Evolutionary conservation across 495 filamentous ascomycete genomes (phyloP), one percentile per base, ranked within the genome.

Genomic region (Durotheca rogersii): DNA sequence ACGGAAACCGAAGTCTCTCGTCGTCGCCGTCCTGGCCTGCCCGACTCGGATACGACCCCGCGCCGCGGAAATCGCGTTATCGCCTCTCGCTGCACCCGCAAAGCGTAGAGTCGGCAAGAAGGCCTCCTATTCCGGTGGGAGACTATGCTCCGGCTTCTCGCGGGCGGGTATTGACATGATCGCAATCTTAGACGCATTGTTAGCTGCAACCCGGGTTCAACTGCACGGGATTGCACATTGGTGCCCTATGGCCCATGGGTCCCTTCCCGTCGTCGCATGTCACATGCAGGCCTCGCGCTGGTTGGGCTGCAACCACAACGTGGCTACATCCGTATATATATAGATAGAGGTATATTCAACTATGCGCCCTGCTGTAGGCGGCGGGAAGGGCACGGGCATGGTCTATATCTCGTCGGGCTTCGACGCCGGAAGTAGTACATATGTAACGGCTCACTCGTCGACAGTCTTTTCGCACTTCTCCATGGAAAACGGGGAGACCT

Each of bases 241-340:
- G 23, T 27, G 23, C 23, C 23, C 23, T 27, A 27, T 27, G 23
- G 23, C 18, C 10, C 16, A 40, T 40, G 17, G 20, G 20, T 10
- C 12, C 37, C n/a, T n/a, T 35, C 31, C 40, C 20, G 37, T 29
- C 37, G 43, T 58, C 44, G 53, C 55, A 58, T 58, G 55, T 51
- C 39, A 42, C 43, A 58, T 58, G 47, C 55, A 49, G 17, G 44
- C 47, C 47, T 57, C 37, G 18, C n/a, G n/a, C n/a, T n/a, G 32
- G 33, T 40, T 52, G 39, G 43, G 54, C 37, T 47, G 47, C 47
- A 47, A 20, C 36, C 31, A n/a, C n/a, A n/a, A n/a, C n/a, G n/a
- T n/a, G n/a, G n/a, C n/a, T n/a, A n/a, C n/a, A n/a, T n/a, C n/a
- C n/a, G n/a, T n/a, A n/a, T n/a, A n/a, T n/a, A n/a, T n/a, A n/a